A percentile compares a stretch with the other conserved stretches of the same genome.
Evolutionary conservation across 495 filamentous ascomycete species (phyloP).

Genomic region (Clavariopsis aquatica): DNA sequence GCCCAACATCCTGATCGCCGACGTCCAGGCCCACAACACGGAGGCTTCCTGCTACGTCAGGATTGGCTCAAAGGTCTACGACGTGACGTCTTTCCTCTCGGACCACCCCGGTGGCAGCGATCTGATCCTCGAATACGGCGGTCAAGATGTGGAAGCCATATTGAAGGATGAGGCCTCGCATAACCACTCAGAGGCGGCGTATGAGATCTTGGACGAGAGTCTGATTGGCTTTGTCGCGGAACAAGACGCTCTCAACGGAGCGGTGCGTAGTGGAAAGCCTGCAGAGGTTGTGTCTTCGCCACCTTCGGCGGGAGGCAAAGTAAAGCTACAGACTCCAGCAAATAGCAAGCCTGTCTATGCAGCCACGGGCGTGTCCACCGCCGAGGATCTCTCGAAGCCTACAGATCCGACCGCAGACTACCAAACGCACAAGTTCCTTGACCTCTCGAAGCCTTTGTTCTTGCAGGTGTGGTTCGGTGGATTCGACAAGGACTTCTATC

Average conservation of each 20-base stretch:
- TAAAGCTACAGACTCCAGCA: constrained; percentile 43
- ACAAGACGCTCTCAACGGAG: constrained; percentile 51
- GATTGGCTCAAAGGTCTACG: constrained; percentile 85
- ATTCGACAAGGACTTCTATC: constrained; percentile 90
- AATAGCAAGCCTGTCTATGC: constrained; percentile 59
- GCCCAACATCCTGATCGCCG: constrained; percentile 73
- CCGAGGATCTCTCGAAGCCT: constrained; percentile 81
- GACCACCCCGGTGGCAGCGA: constrained; percentile 91
- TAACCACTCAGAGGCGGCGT: constrained; percentile 81
- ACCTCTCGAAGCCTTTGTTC: constrained; percentile 82
- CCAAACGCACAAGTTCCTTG: constrained; percentile 87
- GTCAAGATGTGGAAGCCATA: constrained; percentile 81
- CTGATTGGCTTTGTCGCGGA: constrained; percentile 74
- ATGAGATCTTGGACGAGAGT: constrained; percentile 84
- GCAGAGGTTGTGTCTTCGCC: constrained; percentile 52
- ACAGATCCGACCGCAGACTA: constrained; percentile 77
- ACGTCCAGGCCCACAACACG: constrained; percentile 79
- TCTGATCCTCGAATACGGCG: constrained; percentile 84
- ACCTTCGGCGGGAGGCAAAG: constrained; percentile 46
- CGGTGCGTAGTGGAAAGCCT: constrained; percentile 49
- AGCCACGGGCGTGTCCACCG: constrained; percentile 81
- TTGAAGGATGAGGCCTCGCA: constrained; percentile 84
- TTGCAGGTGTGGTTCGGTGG: constrained; percentile 85
- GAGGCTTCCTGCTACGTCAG: constrained; percentile 90
- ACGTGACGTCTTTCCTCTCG: constrained; percentile 85